These are phyloP conservation scores for Eragrostis curvula DNA, from an alignment of 176 grass and related monocot genomes.

Conservation along the genomic window DNA sequence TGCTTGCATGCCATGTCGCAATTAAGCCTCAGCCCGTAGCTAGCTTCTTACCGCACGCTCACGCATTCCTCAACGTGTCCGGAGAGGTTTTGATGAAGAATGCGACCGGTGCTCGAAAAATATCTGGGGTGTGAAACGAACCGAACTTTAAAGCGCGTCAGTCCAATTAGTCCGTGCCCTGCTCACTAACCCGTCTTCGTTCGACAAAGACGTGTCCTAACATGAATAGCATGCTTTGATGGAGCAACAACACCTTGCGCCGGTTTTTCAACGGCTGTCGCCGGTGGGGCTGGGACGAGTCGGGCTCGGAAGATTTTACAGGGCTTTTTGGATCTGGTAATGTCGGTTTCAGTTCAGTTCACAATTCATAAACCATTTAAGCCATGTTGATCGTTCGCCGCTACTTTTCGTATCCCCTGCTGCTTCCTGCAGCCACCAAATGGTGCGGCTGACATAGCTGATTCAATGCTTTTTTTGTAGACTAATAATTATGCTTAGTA, in stretches of 20 bases:
- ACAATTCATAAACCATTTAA: background rate
- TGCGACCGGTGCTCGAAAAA: background rate
- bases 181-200: background rate
- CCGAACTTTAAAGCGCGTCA: background rate
- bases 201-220: background rate
- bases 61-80: no score
- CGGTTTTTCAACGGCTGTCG: conserved; percentile 13
- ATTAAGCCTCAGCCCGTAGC: background rate
- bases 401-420: background rate
- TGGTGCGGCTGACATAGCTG: background rate
- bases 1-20: conserved; percentile 1
- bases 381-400: background rate
- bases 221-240: background rate
- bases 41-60: conserved; percentile 9
- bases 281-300: background rate
- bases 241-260: background rate
- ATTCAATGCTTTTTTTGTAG: background rate
- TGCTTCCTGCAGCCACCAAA: background rate
- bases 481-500: background rate
- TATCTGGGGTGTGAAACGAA: conserved; percentile 44
- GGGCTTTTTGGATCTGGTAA: background rate
- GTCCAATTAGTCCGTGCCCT: background rate
- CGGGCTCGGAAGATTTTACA: background rate
- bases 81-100: no score
- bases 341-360: background rate